These are phyloP conservation scores for Xerocomus potaroensis DNA, from an alignment of 768 basidiomycete genomes.

Conservation along the genomic window DNA sequence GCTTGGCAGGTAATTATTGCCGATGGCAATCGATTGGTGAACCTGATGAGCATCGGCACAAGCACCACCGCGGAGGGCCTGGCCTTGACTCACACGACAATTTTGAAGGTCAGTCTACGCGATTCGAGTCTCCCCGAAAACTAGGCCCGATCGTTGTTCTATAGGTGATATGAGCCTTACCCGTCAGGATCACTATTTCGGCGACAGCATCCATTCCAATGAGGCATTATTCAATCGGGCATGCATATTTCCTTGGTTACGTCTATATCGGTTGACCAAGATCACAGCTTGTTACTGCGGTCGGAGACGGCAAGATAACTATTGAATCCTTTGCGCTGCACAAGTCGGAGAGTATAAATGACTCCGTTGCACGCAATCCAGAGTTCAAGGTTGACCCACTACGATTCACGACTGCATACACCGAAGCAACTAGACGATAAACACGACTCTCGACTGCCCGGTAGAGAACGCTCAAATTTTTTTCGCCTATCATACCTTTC, in stretches of 20 bases:
- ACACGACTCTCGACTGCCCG: slow-evolving; percentile 13
- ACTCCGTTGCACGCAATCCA: slow-evolving; percentile 23
- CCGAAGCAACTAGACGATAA: slow-evolving; percentile 19
- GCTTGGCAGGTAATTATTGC: slow-evolving; percentile 19
- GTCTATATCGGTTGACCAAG: neutral
- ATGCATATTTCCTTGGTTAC: neutral
- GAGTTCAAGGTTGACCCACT: slow-evolving; percentile 16
- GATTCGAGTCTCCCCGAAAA: too few species aligned
- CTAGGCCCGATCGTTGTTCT: neutral
- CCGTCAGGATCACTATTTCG: slow-evolving; percentile 21
- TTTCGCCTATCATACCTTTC: slow-evolving; percentile 14
- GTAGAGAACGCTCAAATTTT: slow-evolving; percentile 17
- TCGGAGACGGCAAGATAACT: slow-evolving; percentile 17
- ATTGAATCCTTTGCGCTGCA: slow-evolving; percentile 19
- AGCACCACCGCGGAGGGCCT: slow-evolving; percentile 13
- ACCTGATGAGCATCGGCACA: slow-evolving; percentile 24
- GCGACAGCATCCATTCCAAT: slow-evolving; percentile 21
- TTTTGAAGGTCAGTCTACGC: slow-evolving; percentile 17
- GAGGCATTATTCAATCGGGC: slow-evolving; percentile 22
- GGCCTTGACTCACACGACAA: slow-evolving; percentile 21
- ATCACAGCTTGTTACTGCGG: slow-evolving; percentile 13
- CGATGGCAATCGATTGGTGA: slow-evolving; percentile 26
- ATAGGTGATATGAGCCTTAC: slow-evolving; percentile 25
- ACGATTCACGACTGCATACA: slow-evolving; percentile 16
- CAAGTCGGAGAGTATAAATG: slow-evolving; percentile 18